Base-by-base conservation (phyloP, 2,329 filamentous ascomycete genomes). In the Lachnellula hyalina region DNA sequence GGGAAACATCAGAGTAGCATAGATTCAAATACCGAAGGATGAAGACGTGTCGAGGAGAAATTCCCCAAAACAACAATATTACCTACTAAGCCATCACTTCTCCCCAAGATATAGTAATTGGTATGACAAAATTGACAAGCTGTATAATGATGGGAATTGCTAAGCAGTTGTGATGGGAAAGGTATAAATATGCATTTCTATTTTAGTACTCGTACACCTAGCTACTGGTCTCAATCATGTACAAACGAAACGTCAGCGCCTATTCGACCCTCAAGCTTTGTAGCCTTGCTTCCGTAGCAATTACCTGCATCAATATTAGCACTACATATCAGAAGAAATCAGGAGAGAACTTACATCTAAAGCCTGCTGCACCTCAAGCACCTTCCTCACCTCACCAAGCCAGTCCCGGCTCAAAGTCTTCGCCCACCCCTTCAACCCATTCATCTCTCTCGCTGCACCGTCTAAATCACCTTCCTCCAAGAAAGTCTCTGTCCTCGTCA, bases 351-450 rank as follows among this genome's bases (percentile, higher is more conserved):
- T 84, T 74, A 96, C 94, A 73, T 99, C 94, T 67, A 99, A 79
- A 67, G 94, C 94, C 76, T 99, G 94, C 74, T 89, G 86, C 61
- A 97, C 94, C 76, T 99, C 94, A 67, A 99, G 77, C 61, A 96
- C 90, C 75, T 91, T 88, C 70, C 94, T 84, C 59, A 91, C 89
- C 78, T 99, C 94, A 51, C 80, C 81, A 63, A 99, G 74, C 94
- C 94, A 99, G 73, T 99, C 94, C 68, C 88, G 85, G 73, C 90
- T 95, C 69, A 99, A 75, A 41, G 92, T 93, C 80, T 94, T 96
- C 47, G 93, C 92, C 94, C 94, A 99, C 25, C 94, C 94, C 58
- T 87, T 82, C 47, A 99, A 78, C 1, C 85, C 83, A 70, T 97
- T 99, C 87, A 99, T 94, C 76, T 99, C 94, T 61, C 94, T 81